phyloP scores from a whole-genome alignment of 2,329 filamentous ascomycete species.

The Nemania abortiva region DNA sequence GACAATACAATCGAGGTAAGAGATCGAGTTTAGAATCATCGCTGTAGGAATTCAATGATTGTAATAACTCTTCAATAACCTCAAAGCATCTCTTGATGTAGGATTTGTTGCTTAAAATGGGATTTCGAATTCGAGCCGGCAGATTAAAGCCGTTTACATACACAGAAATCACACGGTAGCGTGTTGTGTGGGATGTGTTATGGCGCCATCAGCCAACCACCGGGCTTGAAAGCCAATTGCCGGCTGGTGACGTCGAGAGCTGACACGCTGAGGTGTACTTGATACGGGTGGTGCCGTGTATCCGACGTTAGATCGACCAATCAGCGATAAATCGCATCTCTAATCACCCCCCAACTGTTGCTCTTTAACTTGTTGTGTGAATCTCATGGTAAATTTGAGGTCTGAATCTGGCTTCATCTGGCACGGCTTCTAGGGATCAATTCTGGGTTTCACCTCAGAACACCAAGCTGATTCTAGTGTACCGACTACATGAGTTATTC shows the following conservation, averaged over 20 bases:
- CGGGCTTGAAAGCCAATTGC: conserved; percentile 30
- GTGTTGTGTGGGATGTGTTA: neutral
- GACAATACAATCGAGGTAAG: conserved; percentile 79
- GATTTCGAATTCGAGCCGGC: neutral
- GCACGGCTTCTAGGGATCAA: no score
- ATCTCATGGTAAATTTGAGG: no score
- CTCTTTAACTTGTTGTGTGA: no score
- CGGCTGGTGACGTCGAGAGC: conserved; percentile 41
- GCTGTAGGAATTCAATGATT: neutral
- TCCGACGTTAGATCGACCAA: conserved; percentile 18
- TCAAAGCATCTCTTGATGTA: neutral
- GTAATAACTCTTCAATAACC: neutral
- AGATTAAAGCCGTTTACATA: neutral
- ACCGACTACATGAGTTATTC: no score
- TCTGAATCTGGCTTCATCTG: no score
- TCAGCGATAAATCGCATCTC: conserved; percentile 1
- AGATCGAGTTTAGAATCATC: conserved; percentile 82
- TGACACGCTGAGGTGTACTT: conserved; percentile 13
- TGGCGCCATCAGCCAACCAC: conserved; percentile 6
- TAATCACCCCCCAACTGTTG: neutral
- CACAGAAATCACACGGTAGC: neutral
- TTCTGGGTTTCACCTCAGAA: no score
- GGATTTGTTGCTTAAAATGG: neutral
- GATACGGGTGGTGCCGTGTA: conserved; percentile 24
- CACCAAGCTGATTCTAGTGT: no score